A percentile compares a stretch with the other conserved stretches of the same genome.
Conservation (phyloP, 306 rosid species). For the Vigna reflexopilosa region DNA sequence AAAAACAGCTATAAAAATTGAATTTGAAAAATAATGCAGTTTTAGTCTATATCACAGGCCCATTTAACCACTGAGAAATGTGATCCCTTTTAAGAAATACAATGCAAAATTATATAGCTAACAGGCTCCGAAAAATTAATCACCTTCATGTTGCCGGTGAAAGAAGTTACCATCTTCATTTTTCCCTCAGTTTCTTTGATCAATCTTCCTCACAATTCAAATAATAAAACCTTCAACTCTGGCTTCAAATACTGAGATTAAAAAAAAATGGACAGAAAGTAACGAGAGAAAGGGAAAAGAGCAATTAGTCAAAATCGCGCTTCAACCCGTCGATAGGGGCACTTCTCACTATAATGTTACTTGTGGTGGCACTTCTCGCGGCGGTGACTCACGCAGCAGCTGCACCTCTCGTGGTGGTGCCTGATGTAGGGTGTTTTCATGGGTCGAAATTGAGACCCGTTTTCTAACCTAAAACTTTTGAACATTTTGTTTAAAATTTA, state of each 20-base stretch:
- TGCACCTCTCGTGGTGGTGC: no score
- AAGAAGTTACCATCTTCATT: constrained; percentile 48
- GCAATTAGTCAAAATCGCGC: no score
- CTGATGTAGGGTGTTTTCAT: no score
- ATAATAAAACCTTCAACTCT: neutral
- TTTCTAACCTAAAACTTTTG: no score
- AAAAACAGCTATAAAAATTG: neutral
- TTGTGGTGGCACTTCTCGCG: no score
- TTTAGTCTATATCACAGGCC: constrained; percentile 2
- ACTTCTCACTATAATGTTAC: no score
- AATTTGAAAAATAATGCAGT: neutral
- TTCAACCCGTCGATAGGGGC: no score
- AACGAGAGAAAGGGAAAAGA: neutral
- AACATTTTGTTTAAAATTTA: no score
- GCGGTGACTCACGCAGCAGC: no score
- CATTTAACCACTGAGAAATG: neutral
- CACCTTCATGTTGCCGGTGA: constrained; percentile 55
- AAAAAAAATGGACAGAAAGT: neutral
- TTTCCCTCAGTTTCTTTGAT: constrained; percentile 2
- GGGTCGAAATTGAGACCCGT: no score
- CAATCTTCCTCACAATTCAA: constrained; percentile 15
- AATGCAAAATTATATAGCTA: neutral
- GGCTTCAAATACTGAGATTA: constrained; percentile 1
- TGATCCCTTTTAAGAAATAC: constrained; percentile 43
- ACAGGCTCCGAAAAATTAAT: neutral